These are phyloP conservation scores for Pleurotus tuber-regium DNA, from an alignment of 768 basidiomycete genomes.

Conservation along the genomic window DNA sequence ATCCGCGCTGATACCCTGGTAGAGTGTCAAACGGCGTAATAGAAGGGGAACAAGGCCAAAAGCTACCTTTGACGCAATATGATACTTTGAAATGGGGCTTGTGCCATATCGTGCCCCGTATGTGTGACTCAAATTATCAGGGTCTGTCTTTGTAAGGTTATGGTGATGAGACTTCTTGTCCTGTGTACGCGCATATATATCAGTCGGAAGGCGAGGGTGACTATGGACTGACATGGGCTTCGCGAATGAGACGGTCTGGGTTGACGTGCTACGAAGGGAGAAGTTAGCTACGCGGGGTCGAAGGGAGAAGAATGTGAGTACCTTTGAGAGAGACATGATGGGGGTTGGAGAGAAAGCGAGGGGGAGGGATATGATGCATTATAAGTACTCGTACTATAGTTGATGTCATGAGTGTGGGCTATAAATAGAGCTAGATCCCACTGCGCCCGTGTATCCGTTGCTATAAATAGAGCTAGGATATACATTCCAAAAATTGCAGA, in stretches of 20 bases:
- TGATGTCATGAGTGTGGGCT: too few species aligned
- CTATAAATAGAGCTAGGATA: too few species aligned
- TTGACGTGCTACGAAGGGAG: slow-evolving; percentile 54
- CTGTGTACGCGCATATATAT: slow-evolving; percentile 23
- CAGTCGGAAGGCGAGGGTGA: background rate
- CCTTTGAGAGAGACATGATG: background rate
- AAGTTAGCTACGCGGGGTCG: background rate
- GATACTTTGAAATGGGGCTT: slow-evolving; percentile 68
- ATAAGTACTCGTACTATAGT: too few species aligned
- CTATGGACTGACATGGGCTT: slow-evolving; percentile 45
- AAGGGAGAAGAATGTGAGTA: background rate
- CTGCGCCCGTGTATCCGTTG: too few species aligned
- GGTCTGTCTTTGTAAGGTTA: slow-evolving; percentile 30
- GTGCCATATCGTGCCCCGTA: slow-evolving; percentile 69
- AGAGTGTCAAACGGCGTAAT: background rate
- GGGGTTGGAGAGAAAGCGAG: background rate
- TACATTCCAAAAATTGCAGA: too few species aligned
- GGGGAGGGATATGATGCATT: too few species aligned
- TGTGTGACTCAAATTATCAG: slow-evolving; percentile 34
- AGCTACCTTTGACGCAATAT: slow-evolving; percentile 51
- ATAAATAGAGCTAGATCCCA: too few species aligned
- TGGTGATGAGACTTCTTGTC: slow-evolving; percentile 43
- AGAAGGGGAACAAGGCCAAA: background rate
- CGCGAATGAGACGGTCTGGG: slow-evolving; percentile 60
- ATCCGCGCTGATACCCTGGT: slow-evolving; percentile 55